Conservation (phyloP, 2,329 filamentous ascomycete genomes). For the Venturia pyrina region DNA sequence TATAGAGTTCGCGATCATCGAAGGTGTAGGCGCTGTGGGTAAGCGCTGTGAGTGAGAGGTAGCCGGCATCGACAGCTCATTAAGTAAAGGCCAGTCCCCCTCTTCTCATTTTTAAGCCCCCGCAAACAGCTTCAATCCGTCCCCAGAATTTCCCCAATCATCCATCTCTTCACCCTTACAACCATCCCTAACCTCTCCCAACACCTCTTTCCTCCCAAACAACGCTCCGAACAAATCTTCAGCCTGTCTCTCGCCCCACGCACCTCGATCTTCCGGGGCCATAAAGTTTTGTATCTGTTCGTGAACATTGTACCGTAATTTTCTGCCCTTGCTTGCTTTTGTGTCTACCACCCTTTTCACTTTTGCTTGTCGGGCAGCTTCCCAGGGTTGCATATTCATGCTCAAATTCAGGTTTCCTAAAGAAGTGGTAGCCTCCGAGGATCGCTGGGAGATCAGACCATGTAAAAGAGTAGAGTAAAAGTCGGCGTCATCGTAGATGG, state of each 20-base stretch:
- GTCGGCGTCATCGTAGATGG: slow-evolving; percentile 84
- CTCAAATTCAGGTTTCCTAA: slow-evolving; percentile 29
- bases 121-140: slow-evolving; percentile 28
- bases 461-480: slow-evolving; percentile 93
- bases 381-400: slow-evolving; percentile 36
- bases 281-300: slow-evolving; percentile 98
- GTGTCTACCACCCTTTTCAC: slow-evolving; percentile 82
- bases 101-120: neutral
- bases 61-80: neutral
- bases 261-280: slow-evolving; percentile 73
- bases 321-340: slow-evolving; percentile 88
- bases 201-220: slow-evolving; percentile 35
- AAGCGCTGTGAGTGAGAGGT: too few species aligned
- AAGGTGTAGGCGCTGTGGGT: neutral
- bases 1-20: neutral
- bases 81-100: neutral
- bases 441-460: slow-evolving; percentile 83
- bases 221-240: slow-evolving; percentile 49
- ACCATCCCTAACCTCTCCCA: slow-evolving; percentile 32
- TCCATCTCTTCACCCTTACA: slow-evolving; percentile 24
- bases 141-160: slow-evolving; percentile 26
- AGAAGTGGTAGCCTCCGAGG: slow-evolving; percentile 46
- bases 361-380: slow-evolving; percentile 66
- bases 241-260: slow-evolving; percentile 72
- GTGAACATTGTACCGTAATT: slow-evolving; percentile 88